phyloP scores from a whole-genome alignment of 176 grass and related monocot species.

The Neostapfia colusana region DNA sequence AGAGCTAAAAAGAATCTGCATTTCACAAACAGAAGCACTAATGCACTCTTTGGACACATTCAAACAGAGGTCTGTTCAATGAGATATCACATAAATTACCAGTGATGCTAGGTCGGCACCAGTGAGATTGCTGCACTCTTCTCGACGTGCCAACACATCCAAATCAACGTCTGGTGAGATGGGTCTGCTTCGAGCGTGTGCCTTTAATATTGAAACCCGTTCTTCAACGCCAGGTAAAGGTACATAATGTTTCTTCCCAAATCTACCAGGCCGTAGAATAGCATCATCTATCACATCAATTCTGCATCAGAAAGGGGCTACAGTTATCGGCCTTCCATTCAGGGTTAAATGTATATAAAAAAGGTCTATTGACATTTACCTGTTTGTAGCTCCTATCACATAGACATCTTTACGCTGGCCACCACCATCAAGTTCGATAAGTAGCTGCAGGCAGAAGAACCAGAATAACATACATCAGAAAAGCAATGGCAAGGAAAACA shows the following conservation, averaged over 20 bases:
- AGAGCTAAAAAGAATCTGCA: neutral
- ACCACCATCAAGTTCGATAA: constrained; percentile 84
- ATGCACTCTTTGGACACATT: neutral
- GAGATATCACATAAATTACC: constrained; percentile 38
- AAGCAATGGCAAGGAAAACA: neutral
- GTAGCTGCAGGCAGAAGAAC: constrained; percentile 52
- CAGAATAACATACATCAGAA: neutral
- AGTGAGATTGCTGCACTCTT: constrained; percentile 65
- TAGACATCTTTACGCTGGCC: constrained; percentile 69
- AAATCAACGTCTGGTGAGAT: constrained; percentile 61
- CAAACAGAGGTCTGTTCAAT: neutral
- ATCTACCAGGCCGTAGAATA: constrained; percentile 74
- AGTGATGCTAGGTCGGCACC: constrained; percentile 70
- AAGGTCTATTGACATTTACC: neutral
- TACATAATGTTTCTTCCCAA: constrained; percentile 77
- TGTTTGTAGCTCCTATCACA: constrained; percentile 72
- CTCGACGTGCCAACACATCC: constrained; percentile 44
- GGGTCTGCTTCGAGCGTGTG: constrained; percentile 62
- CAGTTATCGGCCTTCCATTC: neutral
- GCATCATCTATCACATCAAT: constrained; percentile 92
- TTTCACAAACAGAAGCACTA: neutral
- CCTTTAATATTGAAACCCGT: constrained; percentile 65
- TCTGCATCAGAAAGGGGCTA: constrained; percentile 31
- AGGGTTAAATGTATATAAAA: neutral
- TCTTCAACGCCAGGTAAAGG: constrained; percentile 66